Evolutionary conservation across 768 basidiomycete species (phyloP).

Genomic region (Leccinellum rugosiceps): DNA sequence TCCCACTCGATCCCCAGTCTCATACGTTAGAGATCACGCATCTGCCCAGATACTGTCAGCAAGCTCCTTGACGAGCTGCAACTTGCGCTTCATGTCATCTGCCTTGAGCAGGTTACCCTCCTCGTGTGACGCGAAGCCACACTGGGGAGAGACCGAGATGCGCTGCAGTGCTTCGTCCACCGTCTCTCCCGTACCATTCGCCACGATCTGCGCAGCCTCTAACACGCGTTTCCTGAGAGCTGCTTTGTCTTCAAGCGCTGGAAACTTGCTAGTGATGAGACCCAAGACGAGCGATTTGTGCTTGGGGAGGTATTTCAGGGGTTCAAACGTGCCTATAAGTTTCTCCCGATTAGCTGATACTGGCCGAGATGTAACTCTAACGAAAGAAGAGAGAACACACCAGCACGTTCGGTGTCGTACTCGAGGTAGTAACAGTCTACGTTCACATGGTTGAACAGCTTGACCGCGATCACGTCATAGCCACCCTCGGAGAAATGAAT

Average conservation of each 20-base stretch:
- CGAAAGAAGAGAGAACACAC: conserved; percentile 13
- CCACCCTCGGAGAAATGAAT: conserved; percentile 45
- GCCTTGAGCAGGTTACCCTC: conserved; percentile 41
- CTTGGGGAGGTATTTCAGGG: conserved; percentile 29
- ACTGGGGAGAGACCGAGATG: conserved; percentile 48
- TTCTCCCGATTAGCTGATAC: neutral
- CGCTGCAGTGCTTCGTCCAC: conserved; percentile 37
- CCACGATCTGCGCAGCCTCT: conserved; percentile 42
- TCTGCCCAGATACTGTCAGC: conserved; percentile 38
- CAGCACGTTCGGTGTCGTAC: conserved; percentile 47
- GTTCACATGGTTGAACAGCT: conserved; percentile 43
- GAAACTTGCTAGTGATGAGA: conserved; percentile 43
- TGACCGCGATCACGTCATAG: conserved; percentile 43
- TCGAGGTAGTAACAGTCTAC: conserved; percentile 47
- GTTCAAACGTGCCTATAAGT: conserved; percentile 28
- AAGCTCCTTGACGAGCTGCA: conserved; percentile 32
- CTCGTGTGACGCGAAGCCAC: conserved; percentile 47
- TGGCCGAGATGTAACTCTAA: neutral
- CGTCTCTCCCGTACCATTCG: conserved; percentile 36
- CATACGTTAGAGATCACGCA: neutral
- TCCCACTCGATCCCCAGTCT: neutral
- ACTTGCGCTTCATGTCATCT: conserved; percentile 33
- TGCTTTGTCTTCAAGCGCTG: conserved; percentile 41
- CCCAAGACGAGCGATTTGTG: conserved; percentile 42
- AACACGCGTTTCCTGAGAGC: conserved; percentile 39